Evolutionary conservation across 495 filamentous ascomycete species (phyloP), one percentile per base, ranked within the genome.

Genomic region (Penicillium flavigenum): DNA sequence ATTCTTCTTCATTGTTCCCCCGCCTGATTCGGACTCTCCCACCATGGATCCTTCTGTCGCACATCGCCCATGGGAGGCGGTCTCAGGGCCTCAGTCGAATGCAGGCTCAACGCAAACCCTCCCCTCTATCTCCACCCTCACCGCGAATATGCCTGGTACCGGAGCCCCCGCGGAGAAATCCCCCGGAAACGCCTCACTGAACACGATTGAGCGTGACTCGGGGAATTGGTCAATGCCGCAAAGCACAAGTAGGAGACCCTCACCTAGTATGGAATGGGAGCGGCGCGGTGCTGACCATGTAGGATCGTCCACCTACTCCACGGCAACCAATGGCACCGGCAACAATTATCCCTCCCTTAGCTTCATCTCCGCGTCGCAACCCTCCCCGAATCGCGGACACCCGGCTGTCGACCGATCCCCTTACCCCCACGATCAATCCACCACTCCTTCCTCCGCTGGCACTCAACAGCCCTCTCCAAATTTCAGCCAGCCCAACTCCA

Each of bases 231-330:
- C 77, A 7, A 77, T 80, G 69, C 74, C 77, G 60, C 77, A 76
- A 57, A 80, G 77, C 60, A 78, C 76, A 64, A 75, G 77, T 79
- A 69, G 54, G 75, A 59, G n/a, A 49, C 31, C 62, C 46, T 59
- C 38, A 27, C 47, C 47, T 36, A 42, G 52, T 7, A 48, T 14
- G 22, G 12, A 53, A 59, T 46, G 47, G 39, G 26, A 47, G 50
- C 51, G 57, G 43, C 62, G 58, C 55, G 43, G 47, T 68, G 55
- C 69, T 74, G 65, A 73, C 66, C 51, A 47, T 49, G 17, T 63
- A 83, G 80, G 80, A 63, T 83, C 80, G 8, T 83, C 80, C 10
- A 79, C 79, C 42, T 83, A 83, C 61, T 83, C 80, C 14, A 81
- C 76, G 31, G 61, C 74, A 6, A 76, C 73, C 39, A 80, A 77